Evolutionary conservation across 192 early-diverging fungal genomes (phyloP).

Genomic region (Diversispora eburnea): DNA sequence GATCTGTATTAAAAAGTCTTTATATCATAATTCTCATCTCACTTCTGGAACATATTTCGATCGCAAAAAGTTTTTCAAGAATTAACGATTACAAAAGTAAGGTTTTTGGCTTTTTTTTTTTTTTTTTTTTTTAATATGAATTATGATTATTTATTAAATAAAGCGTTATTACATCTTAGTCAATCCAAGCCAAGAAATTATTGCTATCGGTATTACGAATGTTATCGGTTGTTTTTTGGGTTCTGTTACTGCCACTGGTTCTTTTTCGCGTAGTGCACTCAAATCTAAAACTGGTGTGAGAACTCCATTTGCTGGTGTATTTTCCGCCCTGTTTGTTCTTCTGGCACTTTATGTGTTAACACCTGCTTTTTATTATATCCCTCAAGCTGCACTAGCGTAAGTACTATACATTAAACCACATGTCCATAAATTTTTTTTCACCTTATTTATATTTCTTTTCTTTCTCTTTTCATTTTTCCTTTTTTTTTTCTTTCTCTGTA

Average conservation of each 20-base stretch:
- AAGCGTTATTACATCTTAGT: constrained; percentile 26
- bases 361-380: constrained; percentile 84
- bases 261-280: constrained; percentile 90
- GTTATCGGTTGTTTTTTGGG: constrained; percentile 81
- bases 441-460: neutral
- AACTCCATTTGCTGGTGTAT: constrained; percentile 72
- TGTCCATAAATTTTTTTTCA: neutral
- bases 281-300: constrained; percentile 83
- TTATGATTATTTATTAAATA: neutral
- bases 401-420: neutral
- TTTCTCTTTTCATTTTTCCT: neutral
- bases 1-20: constrained; percentile 32
- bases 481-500: neutral
- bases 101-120: neutral
- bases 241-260: constrained; percentile 84
- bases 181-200: constrained; percentile 82
- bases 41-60: constrained; percentile 88
- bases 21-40: constrained; percentile 59
- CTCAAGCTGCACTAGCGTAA: constrained; percentile 66
- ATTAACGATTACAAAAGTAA: constrained; percentile 78
- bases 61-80: constrained; percentile 82
- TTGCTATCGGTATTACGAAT: constrained; percentile 88
- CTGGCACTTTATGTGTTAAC: constrained; percentile 80
- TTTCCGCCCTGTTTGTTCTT: constrained; percentile 75
- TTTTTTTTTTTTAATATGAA: neutral